Evolutionary conservation across 2,329 filamentous ascomycete genomes (phyloP), one percentile per base, ranked within the genome.

Genomic region (Penicillium sp.): DNA sequence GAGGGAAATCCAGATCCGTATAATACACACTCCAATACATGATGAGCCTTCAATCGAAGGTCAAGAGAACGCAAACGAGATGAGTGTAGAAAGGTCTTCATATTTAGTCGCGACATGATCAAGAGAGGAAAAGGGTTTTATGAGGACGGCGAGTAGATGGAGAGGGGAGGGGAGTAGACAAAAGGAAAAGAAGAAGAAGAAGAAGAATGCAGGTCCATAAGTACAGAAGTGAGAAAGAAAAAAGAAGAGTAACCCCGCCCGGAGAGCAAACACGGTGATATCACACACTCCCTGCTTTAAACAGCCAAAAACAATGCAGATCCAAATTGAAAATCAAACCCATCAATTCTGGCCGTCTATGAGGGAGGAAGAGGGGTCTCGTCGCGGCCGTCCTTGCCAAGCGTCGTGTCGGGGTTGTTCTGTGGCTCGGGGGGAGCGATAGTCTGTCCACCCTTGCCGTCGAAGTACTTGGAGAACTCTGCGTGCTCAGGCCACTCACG

Each of bases 381-480:
- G 49, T 75, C 72, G 62, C 67, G 73, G 65, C 69, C 74, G 64
- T 74, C 69, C 61, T 75, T 75, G 53, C 70, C 72, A 22, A 66
- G 81, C 40, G 84, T 84, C 50, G 63, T 62, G 47, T 73, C 70
- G 9, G 60, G 65, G 35, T 85, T 82, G 55, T 54, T 46, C 37
- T 63, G 37, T 44, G 71, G 71, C 56, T 74, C 73, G 2, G 72
- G 74, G 2, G 88, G 86, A 16, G 86, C 81, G 68, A 83, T 84
- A 70, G 83, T 85, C 70, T 75, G 64, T 14, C 73, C 74, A 6
- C 69, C 73, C 22, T 73, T 81, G 59, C 84, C 85, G 68, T 84
- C 82, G 76, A 99, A 99, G 81, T 96, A 99, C 82, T 97, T 97
- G 70, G 89, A 83, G 77, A 99, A 98, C 71, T 98, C 93, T 69